Conservation (phyloP, 2,329 filamentous ascomycete species). For the Penicillium thymicola region DNA sequence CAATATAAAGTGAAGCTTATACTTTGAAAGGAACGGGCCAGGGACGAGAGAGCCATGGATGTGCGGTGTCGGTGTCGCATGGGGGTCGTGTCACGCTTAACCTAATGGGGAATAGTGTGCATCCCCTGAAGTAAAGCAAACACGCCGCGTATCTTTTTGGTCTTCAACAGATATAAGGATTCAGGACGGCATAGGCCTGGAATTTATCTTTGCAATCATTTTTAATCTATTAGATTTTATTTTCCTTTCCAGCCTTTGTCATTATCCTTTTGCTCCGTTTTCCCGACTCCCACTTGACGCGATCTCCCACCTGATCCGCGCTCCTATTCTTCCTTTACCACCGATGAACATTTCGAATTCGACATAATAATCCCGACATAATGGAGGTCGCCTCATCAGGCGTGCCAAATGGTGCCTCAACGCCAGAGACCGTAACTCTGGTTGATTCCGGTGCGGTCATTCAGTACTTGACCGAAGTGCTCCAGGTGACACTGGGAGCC, state of each 20-base stretch:
- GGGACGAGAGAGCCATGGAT: conserved; percentile 11
- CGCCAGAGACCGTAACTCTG: conserved; percentile 30
- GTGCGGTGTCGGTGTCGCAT: conserved; percentile 18
- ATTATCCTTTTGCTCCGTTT: conserved; percentile 1
- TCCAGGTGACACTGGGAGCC: conserved; percentile 71
- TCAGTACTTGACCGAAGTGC: conserved; percentile 67
- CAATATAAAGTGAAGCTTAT: background rate
- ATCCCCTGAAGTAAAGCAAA: conserved; percentile 27
- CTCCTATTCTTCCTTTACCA: conserved; percentile 16
- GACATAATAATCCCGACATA: conserved; percentile 26
- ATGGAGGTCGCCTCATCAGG: conserved; percentile 41
- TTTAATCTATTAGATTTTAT: conserved; percentile 19
- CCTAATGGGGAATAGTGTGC: conserved; percentile 13
- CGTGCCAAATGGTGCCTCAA: conserved; percentile 36
- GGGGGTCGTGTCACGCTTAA: conserved; percentile 17
- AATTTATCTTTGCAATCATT: conserved; percentile 10
- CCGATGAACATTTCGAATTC: conserved; percentile 32
- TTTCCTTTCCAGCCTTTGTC: background rate
- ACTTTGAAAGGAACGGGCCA: conserved; percentile 9
- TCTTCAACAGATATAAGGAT: conserved; percentile 3
- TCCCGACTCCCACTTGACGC: conserved; percentile 12
- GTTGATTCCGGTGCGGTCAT: conserved; percentile 68
- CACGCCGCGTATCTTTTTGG: conserved; percentile 23
- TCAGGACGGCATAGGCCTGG: conserved; percentile 3
- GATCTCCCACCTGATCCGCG: conserved; percentile 16